Conservation (phyloP, 208 protist genomes). For the Trypanosoma brucei region DNA sequence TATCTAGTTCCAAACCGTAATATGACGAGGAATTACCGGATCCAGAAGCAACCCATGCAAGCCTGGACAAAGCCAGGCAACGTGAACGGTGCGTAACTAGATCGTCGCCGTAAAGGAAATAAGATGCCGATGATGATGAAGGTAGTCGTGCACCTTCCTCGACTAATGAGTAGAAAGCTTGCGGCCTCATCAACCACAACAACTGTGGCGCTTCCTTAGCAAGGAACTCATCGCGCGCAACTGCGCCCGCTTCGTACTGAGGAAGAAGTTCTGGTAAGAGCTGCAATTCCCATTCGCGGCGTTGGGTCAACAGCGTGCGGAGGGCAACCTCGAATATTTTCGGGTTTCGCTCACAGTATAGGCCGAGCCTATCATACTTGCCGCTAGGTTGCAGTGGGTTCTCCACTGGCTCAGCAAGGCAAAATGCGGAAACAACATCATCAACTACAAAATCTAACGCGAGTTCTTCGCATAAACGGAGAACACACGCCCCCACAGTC, state of each 20-base stretch:
- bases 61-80: constrained; percentile 43
- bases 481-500: constrained; percentile 33
- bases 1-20: constrained; percentile 39
- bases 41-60: constrained; percentile 54
- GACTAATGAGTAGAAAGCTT: constrained; percentile 49
- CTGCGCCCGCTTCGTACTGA: constrained; percentile 9
- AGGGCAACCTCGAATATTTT: constrained; percentile 44
- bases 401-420: constrained; percentile 45
- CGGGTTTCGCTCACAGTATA: constrained; percentile 48
- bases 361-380: constrained; percentile 42
- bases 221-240: constrained; percentile 53
- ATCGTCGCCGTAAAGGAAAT: constrained; percentile 45
- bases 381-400: constrained; percentile 32
- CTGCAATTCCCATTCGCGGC: constrained; percentile 75
- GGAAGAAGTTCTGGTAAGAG: constrained; percentile 56
- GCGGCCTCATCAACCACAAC: constrained; percentile 60
- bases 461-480: constrained; percentile 48
- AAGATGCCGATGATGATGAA: constrained; percentile 15
- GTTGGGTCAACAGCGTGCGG: constrained; percentile 35
- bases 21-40: constrained; percentile 26
- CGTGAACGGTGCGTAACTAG: constrained; percentile 47
- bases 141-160: constrained; percentile 29
- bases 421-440: constrained; percentile 51
- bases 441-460: constrained; percentile 58
- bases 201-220: constrained; percentile 61